A percentile compares a stretch with the other conserved stretches of the same genome.
Conservation (phyloP, 2,329 filamentous ascomycete species). For the Cladosporium sp. region DNA sequence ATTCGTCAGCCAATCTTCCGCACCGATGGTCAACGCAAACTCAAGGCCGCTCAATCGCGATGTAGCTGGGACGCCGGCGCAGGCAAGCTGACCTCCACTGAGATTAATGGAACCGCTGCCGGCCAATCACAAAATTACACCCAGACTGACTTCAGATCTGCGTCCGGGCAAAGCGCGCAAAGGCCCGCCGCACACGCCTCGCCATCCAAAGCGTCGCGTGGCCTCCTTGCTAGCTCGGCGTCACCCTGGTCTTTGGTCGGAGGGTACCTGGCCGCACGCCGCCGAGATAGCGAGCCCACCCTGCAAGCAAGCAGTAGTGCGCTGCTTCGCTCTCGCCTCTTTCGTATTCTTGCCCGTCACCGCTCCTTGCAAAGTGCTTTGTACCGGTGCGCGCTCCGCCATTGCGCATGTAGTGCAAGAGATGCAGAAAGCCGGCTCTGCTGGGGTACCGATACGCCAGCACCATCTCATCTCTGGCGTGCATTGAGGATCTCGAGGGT, state of each 20-base stretch:
- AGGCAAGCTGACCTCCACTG: constrained; percentile 11
- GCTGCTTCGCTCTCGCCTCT: background rate
- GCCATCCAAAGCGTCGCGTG: constrained; percentile 8
- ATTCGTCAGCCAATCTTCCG: background rate
- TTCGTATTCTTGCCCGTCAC: constrained; percentile 10
- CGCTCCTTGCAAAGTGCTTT: background rate
- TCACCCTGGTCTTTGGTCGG: background rate
- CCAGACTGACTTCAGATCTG: constrained; percentile 1
- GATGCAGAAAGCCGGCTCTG: background rate
- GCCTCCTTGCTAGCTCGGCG: constrained; percentile 8
- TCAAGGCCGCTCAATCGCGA: background rate
- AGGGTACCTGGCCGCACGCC: background rate
- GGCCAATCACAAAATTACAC: constrained; percentile 9
- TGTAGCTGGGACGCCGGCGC: constrained; percentile 6
- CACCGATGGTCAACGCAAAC: constrained; percentile 1
- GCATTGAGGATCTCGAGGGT: background rate
- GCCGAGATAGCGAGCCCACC: constrained; percentile 7
- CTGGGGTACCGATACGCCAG: background rate
- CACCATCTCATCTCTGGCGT: background rate
- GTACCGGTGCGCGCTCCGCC: constrained; percentile 11
- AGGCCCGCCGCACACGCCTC: constrained; percentile 11
- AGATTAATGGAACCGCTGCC: constrained; percentile 9
- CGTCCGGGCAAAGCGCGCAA: background rate
- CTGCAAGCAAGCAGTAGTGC: constrained; percentile 7
- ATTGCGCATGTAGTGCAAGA: background rate